phyloP scores from a whole-genome alignment of 345 rosid genomes.

The Eucalyptus sideroxylon region DNA sequence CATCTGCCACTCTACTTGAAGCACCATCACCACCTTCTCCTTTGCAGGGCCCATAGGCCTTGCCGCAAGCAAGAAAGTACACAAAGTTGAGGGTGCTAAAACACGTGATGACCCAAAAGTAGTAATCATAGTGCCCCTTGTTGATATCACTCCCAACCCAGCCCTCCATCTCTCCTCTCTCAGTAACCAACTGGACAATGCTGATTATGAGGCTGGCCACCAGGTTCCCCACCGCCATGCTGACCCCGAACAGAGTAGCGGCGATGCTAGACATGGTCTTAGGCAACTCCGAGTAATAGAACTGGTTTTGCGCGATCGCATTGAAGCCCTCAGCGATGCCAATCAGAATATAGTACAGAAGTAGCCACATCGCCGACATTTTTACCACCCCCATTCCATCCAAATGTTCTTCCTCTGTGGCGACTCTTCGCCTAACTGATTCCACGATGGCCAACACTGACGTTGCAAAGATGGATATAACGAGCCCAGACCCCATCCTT shows the following conservation, averaged over 20 bases:
- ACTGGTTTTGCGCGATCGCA: constrained; percentile 67
- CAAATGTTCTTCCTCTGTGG: neutral
- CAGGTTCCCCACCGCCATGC: constrained; percentile 48
- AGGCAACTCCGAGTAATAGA: constrained; percentile 66
- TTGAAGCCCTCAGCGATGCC: constrained; percentile 70
- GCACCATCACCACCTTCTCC: neutral
- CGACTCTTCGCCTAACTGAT: constrained; percentile 35
- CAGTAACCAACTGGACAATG: constrained; percentile 16
- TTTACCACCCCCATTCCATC: constrained; percentile 8
- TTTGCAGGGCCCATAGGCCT: constrained; percentile 61
- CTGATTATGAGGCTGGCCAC: constrained; percentile 45
- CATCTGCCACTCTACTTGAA: neutral
- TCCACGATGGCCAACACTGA: constrained; percentile 38
- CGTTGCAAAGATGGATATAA: constrained; percentile 33
- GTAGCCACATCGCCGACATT: constrained; percentile 75
- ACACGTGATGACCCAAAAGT: constrained; percentile 57
- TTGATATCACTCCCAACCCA: constrained; percentile 71
- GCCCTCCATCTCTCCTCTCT: constrained; percentile 39
- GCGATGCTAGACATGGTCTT: constrained; percentile 76
- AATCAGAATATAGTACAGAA: constrained; percentile 36
- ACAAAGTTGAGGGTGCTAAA: constrained; percentile 44
- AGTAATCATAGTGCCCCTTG: constrained; percentile 64
- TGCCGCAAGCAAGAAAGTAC: constrained; percentile 47
- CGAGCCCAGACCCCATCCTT: constrained; percentile 66
- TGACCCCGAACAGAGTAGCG: constrained; percentile 41